These are phyloP conservation scores for Diplodia intermedia DNA, from an alignment of 2,329 filamentous ascomycete species.

Conservation along the genomic window DNA sequence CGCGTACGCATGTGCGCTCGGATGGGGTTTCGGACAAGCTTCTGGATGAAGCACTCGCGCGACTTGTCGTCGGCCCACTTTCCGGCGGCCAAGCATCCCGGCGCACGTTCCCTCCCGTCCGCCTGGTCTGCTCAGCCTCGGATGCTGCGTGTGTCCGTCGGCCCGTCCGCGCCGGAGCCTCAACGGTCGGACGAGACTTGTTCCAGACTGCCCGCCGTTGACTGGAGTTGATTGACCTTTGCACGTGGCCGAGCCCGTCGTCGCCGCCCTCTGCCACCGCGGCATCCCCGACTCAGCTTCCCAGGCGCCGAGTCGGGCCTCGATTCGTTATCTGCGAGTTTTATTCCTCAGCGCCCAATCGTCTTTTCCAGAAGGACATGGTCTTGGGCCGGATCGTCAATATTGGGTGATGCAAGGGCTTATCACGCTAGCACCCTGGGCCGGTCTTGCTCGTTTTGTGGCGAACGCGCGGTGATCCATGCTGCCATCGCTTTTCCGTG, in stretches of 20 bases:
- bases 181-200: constrained; percentile 20
- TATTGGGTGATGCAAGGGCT: too few relatives aligned
- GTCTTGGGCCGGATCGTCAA: too few relatives aligned
- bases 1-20: neutral
- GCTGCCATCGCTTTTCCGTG: neutral
- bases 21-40: neutral
- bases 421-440: too few relatives aligned
- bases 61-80: neutral
- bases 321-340: too few relatives aligned
- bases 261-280: too few relatives aligned
- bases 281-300: too few relatives aligned
- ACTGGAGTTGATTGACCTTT: neutral
- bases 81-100: neutral
- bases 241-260: neutral
- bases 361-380: too few relatives aligned
- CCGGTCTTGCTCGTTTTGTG: too few relatives aligned
- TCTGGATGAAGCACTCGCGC: constrained; percentile 4
- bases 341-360: too few relatives aligned
- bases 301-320: too few relatives aligned
- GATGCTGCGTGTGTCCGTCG: constrained; percentile 11
- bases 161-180: constrained; percentile 9
- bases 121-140: constrained; percentile 19
- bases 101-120: constrained; percentile 1
- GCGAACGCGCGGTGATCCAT: too few relatives aligned
- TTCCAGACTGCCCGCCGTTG: constrained; percentile 5